Conservation (phyloP, 2,329 filamentous ascomycete species). For the Fusarium sp. region DNA sequence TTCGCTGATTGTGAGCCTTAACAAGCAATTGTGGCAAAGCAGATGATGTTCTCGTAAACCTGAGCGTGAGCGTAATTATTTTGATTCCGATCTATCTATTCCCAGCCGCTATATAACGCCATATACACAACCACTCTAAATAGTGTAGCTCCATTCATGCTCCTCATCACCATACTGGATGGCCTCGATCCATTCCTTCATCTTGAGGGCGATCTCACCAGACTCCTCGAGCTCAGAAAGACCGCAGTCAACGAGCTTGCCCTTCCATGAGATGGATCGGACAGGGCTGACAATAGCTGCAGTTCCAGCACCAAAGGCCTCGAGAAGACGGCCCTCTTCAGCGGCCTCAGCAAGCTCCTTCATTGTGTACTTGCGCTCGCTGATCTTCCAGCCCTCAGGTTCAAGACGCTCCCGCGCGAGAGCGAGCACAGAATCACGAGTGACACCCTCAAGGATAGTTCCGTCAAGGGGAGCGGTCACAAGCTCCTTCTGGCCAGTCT, state of each 20-base stretch:
- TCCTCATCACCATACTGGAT: constrained; percentile 95
- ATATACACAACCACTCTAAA: constrained; percentile 20
- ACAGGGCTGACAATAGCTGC: constrained; percentile 94
- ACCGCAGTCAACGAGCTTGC: constrained; percentile 82
- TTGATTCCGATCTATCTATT: constrained; percentile 27
- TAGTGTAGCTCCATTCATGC: constrained; percentile 84
- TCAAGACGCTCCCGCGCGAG: constrained; percentile 85
- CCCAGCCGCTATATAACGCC: constrained; percentile 27
- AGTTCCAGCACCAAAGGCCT: constrained; percentile 94
- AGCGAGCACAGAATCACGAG: constrained; percentile 86
- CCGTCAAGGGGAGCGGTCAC: constrained; percentile 96
- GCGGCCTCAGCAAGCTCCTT: constrained; percentile 82
- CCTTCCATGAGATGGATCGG: constrained; percentile 88
- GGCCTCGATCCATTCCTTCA: constrained; percentile 97
- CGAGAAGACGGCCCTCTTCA: constrained; percentile 84
- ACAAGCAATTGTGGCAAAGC: constrained; percentile 27
- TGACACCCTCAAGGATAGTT: constrained; percentile 95
- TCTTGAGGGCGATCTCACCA: constrained; percentile 81
- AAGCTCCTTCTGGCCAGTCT: constrained; percentile 90
- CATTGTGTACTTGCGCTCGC: constrained; percentile 94
- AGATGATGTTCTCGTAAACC: not conserved
- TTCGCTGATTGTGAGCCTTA: constrained; percentile 22
- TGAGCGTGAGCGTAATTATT: constrained; percentile 24
- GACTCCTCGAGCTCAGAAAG: constrained; percentile 84
- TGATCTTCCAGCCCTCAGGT: constrained; percentile 87